Evolutionary conservation across 2,329 filamentous ascomycete species (phyloP), one percentile per base, ranked within the genome.

Genomic region (Colletotrichum orchidophilum): DNA sequence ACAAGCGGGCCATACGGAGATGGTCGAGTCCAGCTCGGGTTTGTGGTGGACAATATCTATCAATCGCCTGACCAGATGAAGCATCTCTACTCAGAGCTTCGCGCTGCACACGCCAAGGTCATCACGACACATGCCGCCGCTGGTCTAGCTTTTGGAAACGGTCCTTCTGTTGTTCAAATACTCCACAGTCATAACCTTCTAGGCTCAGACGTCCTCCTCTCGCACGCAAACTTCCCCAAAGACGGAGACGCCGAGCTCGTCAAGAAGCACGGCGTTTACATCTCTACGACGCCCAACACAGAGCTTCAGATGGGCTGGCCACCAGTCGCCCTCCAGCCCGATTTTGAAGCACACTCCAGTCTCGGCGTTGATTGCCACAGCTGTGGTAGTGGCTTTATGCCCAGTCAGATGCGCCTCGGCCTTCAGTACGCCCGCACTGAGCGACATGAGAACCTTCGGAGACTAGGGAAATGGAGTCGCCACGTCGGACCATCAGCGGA

Each of bases 221-320:
- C 77, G 1, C 85, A 87, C 72, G 78, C 75, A 2, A 73, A 70
- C 4, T 68, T 63, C 35, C 68, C 64, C 1, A 50, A 57, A 13
- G 75, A 74, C 0, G 76, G 79, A 8, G 83, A 85, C 57, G 80
- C 79, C 1, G 75, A 76, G 9, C 64, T 87, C 21, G 74, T 77
- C 33, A 73, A 64, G 0, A 42, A 77, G 24, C 74, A 79, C 11
- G 78, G 80, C 7, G 80, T 79, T 1, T 77, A 78, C 54, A 75
- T 87, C 18, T 84, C 83, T 2, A 80, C 78, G 18, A 87, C 86
- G 0, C 86, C 86, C 0, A 83, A 82, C n/a, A 85, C 85, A 0
- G 86, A 88, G 74, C 75, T 86, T 11, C 85, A 88, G 71, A 87
- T 87, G 84, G 81, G 79, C 0, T 80, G 80, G 0, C 76, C 79